Conservation (phyloP, 768 basidiomycete genomes). For the button mushroom (Agaricus bisporus) region DNA sequence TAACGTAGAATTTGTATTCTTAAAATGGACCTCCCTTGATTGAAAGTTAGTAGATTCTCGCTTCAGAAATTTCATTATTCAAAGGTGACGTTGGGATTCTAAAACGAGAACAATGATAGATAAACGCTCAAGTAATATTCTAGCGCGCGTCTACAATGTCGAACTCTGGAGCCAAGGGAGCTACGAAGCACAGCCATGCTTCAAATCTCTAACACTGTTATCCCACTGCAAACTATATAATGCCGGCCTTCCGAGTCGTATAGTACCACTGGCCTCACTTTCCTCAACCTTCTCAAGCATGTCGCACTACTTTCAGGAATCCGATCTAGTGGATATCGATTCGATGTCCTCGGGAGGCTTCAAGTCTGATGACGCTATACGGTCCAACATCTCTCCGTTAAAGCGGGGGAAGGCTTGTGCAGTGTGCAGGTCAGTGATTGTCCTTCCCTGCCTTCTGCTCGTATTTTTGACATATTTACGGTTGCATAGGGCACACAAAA, state of each 20-base stretch:
- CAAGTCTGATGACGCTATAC: constrained; percentile 20
- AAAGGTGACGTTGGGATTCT: too few relatives aligned
- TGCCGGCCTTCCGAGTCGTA: constrained; percentile 11
- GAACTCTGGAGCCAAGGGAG: too few relatives aligned
- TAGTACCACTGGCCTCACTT: constrained; percentile 3
- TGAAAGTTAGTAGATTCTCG: too few relatives aligned
- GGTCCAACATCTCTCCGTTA: constrained; percentile 30
- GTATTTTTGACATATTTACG: constrained; percentile 5
- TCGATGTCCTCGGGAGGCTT: constrained; percentile 19
- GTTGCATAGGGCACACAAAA: constrained; percentile 38
- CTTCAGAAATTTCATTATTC: too few relatives aligned
- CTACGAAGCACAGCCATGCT: too few relatives aligned
- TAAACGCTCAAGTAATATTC: too few relatives aligned
- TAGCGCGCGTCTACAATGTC: too few relatives aligned
- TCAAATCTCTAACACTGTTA: not conserved
- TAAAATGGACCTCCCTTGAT: too few relatives aligned
- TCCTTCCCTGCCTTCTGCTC: not conserved
- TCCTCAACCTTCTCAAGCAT: constrained; percentile 31
- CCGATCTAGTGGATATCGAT: constrained; percentile 23
- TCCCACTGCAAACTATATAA: constrained; percentile 29
- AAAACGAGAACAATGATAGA: too few relatives aligned
- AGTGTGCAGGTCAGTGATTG: constrained; percentile 38
- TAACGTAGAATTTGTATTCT: too few relatives aligned
- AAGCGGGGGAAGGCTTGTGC: constrained; percentile 51
- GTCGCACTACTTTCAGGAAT: constrained; percentile 9